These are phyloP conservation scores for Coprinopsis cinerea DNA, from an alignment of 768 basidiomycete species.

Conservation along the genomic window DNA sequence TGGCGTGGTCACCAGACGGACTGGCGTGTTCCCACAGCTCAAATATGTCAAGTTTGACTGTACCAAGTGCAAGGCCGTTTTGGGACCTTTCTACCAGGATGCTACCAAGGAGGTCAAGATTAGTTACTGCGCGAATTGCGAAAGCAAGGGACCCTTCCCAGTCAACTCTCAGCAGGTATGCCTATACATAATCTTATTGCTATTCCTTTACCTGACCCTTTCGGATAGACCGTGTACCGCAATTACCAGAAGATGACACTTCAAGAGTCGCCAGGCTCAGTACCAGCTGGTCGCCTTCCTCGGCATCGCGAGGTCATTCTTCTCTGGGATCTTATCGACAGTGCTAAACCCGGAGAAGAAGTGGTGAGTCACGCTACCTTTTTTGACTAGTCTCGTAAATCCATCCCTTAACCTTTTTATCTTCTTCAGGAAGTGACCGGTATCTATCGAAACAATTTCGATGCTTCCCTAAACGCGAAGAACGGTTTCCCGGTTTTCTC, in stretches of 20 bases:
- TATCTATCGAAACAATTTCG: conserved; percentile 98
- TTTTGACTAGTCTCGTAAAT: background rate
- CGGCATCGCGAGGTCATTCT: conserved; percentile 95
- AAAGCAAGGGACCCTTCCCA: conserved; percentile 90
- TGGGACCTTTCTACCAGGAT: conserved; percentile 98
- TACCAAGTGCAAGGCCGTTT: conserved; percentile 84
- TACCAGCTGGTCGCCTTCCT: conserved; percentile 95
- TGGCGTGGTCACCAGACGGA: conserved; percentile 93
- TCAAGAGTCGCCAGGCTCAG: conserved; percentile 96
- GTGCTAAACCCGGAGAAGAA: conserved; percentile 98
- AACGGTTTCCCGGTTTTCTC: conserved; percentile 99
- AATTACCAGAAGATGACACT: conserved; percentile 99
- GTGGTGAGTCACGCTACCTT: conserved; percentile 57
- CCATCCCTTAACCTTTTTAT: conserved; percentile 12
- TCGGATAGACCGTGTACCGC: conserved; percentile 82
- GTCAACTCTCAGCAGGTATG: conserved; percentile 94
- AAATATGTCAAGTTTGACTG: conserved; percentile 99
- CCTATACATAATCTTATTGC: conserved; percentile 5
- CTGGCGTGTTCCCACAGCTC: conserved; percentile 97
- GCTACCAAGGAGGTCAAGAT: conserved; percentile 90
- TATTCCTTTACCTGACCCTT: background rate
- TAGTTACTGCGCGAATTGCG: conserved; percentile 91
- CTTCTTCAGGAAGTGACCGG: conserved; percentile 85
- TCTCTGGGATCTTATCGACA: conserved; percentile 97
- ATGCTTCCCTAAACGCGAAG: conserved; percentile 95